phyloP scores from a whole-genome alignment of 345 rosid genomes.

The Balakata baccata region DNA sequence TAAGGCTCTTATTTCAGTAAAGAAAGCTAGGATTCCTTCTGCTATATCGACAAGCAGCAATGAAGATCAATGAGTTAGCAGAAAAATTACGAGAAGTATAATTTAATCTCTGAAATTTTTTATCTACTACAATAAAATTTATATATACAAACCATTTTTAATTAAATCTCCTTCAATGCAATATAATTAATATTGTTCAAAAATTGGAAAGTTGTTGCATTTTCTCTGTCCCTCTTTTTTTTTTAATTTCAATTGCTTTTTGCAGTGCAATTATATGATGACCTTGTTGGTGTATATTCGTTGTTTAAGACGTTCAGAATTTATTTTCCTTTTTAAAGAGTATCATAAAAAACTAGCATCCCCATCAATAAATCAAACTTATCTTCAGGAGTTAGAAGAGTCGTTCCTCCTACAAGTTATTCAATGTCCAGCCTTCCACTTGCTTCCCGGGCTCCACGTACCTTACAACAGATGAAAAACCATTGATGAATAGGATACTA shows the following conservation, averaged over 20 bases:
- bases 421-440: conserved; percentile 77
- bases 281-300: background rate
- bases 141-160: too few species aligned
- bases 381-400: conserved; percentile 75
- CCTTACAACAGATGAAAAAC: conserved; percentile 36
- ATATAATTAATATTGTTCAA: too few species aligned
- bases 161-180: too few species aligned
- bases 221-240: too few species aligned
- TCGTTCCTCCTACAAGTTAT: conserved; percentile 80
- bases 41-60: background rate
- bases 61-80: too few species aligned
- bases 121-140: too few species aligned
- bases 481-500: background rate
- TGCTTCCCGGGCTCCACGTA: conserved; percentile 75
- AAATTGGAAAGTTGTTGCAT: too few species aligned
- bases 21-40: background rate
- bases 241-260: too few species aligned
- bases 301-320: background rate
- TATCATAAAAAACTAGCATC: conserved; percentile 53
- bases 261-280: too few species aligned
- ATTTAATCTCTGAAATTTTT: too few species aligned
- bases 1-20: background rate
- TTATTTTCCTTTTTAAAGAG: background rate
- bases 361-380: conserved; percentile 80
- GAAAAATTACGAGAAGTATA: too few species aligned